These are phyloP conservation scores for Meyerozyma athensensis DNA, from an alignment of 1,139 yeast genomes.

Conservation along the genomic window DNA sequence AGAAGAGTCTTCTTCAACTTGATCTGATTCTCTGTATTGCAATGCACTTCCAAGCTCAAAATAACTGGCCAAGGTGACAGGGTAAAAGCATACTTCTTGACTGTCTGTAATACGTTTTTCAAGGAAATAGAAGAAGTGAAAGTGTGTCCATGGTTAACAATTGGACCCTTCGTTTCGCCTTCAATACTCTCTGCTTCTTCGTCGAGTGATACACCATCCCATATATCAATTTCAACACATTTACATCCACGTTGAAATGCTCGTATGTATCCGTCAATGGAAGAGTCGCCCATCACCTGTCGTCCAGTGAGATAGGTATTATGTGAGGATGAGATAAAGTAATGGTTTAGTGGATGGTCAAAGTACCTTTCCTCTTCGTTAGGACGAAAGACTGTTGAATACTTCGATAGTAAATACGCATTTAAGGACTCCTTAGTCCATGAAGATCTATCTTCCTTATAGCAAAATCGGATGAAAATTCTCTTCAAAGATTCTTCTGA, in stretches of 20 bases:
- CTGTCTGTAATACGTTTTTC: conserved; percentile 62
- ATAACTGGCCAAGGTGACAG: conserved; percentile 81
- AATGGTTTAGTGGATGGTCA: conserved; percentile 72
- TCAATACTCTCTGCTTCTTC: conserved; percentile 14
- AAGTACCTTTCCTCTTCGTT: conserved; percentile 35
- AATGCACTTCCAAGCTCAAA: conserved; percentile 81
- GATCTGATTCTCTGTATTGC: conserved; percentile 61
- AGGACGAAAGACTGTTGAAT: conserved; percentile 30
- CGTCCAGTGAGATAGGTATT: conserved; percentile 88
- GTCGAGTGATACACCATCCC: conserved; percentile 60
- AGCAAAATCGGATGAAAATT: conserved; percentile 44
- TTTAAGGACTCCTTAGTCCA: conserved; percentile 51
- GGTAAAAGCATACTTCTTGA: conserved; percentile 80
- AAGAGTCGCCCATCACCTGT: conserved; percentile 88
- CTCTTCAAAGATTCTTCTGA: conserved; percentile 23
- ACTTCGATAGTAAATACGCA: conserved; percentile 46
- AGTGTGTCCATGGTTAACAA: conserved; percentile 85
- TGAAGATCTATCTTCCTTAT: conserved; percentile 16
- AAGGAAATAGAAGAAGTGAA: conserved; percentile 73
- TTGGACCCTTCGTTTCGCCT: conserved; percentile 49
- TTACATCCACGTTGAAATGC: conserved; percentile 90
- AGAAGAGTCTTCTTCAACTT: conserved; percentile 49
- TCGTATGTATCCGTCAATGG: conserved; percentile 86
- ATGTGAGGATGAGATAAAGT: conserved; percentile 88
- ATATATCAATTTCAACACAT: conserved; percentile 87